Percentiles rank a stretch among this genome's conserved stretches.
Conservation (phyloP, 73 alveolate species). For the Paramecium tetraurelia region DNA sequence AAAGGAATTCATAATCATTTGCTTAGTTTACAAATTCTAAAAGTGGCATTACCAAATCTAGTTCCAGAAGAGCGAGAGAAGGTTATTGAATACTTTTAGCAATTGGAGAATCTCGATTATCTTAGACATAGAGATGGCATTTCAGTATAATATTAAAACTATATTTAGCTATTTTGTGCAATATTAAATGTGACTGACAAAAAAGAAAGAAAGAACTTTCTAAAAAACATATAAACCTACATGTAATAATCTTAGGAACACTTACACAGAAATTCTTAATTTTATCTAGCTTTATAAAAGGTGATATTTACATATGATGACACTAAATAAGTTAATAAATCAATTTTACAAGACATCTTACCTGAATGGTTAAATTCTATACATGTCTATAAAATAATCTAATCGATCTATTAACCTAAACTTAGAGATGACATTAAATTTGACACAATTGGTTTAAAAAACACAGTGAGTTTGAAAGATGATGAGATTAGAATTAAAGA, state of each 20-base stretch:
- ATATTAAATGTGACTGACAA: neutral
- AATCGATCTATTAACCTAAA: constrained; percentile 16
- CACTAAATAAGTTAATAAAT: neutral
- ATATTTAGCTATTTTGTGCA: constrained; percentile 30
- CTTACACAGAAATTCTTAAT: neutral
- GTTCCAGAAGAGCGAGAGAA: constrained; percentile 8
- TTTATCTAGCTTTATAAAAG: neutral
- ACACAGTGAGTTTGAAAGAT: constrained; percentile 1
- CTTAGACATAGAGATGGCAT: constrained; percentile 22
- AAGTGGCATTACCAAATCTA: constrained; percentile 11
- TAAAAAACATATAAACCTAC: constrained; percentile 1
- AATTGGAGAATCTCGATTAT: neutral
- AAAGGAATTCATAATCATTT: constrained; percentile 48
- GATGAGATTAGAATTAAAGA: neutral
- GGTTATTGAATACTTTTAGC: constrained; percentile 10
- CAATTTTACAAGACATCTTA: neutral
- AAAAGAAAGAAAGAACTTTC: neutral
- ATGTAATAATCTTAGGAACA: neutral
- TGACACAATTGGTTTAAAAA: neutral
- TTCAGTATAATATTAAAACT: neutral
- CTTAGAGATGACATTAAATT: neutral
- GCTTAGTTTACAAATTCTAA: neutral
- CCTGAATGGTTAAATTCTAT: neutral
- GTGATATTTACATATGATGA: constrained; percentile 5
- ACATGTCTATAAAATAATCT: neutral